phyloP scores from a whole-genome alignment of 768 basidiomycete genomes.

The Lactifluus pinguis region DNA sequence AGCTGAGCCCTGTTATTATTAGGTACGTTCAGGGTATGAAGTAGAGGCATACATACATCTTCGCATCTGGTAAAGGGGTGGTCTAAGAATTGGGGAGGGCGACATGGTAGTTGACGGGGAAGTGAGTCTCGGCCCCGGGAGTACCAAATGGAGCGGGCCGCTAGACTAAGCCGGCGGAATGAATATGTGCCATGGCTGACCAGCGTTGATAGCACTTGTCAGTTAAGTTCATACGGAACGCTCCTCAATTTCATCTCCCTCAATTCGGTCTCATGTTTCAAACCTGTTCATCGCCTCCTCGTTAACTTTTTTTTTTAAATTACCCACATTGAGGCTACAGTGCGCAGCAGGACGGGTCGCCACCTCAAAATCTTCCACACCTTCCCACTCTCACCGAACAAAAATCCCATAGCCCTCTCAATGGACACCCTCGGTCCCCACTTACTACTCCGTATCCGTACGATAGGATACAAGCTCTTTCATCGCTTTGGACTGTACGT shows the following conservation, averaged over 20 bases:
- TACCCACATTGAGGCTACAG: neutral
- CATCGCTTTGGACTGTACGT: slow-evolving; percentile 76
- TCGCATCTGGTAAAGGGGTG: neutral
- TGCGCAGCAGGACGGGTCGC: neutral
- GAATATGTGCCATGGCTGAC: too few species aligned
- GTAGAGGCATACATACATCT: neutral
- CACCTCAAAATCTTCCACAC: neutral
- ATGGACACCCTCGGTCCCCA: slow-evolving; percentile 20
- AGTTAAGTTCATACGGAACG: too few species aligned
- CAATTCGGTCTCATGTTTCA: slow-evolving; percentile 1
- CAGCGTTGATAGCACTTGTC: too few species aligned
- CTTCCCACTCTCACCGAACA: neutral
- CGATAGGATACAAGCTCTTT: slow-evolving; percentile 42
- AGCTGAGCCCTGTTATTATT: slow-evolving; percentile 41
- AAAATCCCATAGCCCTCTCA: neutral
- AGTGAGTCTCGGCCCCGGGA: too few species aligned
- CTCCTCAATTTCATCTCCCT: neutral
- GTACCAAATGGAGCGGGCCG: too few species aligned
- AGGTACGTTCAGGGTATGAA: neutral
- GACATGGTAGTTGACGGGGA: neutral
- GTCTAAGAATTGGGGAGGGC: slow-evolving; percentile 2
- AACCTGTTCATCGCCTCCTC: neutral
- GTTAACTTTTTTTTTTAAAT: neutral
- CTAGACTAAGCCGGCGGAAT: too few species aligned
- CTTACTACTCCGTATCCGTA: slow-evolving; percentile 30